Base-by-base conservation (phyloP, 2,329 filamentous ascomycete species). In the Elsinoe batatas region DNA sequence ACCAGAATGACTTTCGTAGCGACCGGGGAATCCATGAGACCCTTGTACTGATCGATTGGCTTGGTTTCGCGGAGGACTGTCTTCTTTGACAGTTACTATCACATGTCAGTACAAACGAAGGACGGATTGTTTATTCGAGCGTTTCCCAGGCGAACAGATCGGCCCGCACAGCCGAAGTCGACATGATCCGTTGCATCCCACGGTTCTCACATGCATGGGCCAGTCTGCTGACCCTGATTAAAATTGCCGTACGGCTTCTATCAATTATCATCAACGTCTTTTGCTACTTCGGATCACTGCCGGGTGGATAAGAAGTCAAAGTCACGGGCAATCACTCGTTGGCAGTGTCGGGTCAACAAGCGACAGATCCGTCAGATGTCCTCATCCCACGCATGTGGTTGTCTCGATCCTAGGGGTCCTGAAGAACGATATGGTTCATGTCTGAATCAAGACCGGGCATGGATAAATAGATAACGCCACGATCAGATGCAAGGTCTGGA, bases 11-110 rank as follows among this genome's bases (percentile, higher is more conserved):
- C 8, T 36, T 38, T 35, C 26, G 26, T 30, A 30, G 17, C 26
- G 33, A 38, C 15, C 6, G 11, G 35, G 47, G 44, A 35, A 17
- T 17, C 18, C 47, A 51, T 38, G 32, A 18, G 47, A 51, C 47
- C 47, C 47, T 51, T 51, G 47, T 51, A 26, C 12, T 38, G 35
- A 51, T 51, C 33, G 47, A 51, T 51, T 51, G 47, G 47, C 47
- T 37, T 51, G 32, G 26, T n/a, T 11, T 38, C 12, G 26, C 36
- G 8, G 13, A 10, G 15, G 38, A 49, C 47, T 35, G 47, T 22
- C 10, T n/a, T 37, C 18, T 22, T 38, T 37, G 47, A 38, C 35
- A 35, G 35, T 22, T 37, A 15, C 26, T 51, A 51, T 51, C 47
- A 51, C 47, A 51, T 51, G 47, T 51, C 47, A 33, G 32, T 33